phyloP scores from a whole-genome alignment of 352 stramenopile genomes.

The Phytophthora macrochlamydospora region DNA sequence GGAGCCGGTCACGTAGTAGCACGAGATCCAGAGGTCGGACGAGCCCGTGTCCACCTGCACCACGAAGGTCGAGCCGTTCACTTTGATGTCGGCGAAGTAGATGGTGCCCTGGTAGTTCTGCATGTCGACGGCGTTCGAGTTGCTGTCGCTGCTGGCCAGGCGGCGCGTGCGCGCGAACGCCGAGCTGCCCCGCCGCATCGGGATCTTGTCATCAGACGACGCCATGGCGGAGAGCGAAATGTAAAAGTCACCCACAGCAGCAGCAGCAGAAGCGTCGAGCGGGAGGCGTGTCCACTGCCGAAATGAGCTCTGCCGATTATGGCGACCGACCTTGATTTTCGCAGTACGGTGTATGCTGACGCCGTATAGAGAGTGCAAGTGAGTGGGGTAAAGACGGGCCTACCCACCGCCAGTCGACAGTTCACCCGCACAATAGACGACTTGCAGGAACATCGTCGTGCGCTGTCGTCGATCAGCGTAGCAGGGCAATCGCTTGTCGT shows the following conservation, averaged over 20 bases:
- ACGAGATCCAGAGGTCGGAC: conserved; percentile 81
- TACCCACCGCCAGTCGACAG: too few species aligned
- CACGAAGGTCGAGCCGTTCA: conserved; percentile 46
- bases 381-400: not conserved
- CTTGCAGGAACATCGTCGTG: not conserved
- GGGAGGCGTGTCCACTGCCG: too few species aligned
- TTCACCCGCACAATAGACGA: too few species aligned
- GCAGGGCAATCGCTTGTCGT: not conserved
- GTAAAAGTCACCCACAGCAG: not conserved
- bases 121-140: conserved; percentile 43
- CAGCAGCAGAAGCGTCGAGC: too few species aligned
- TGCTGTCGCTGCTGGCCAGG: conserved; percentile 33
- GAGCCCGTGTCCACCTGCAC: conserved; percentile 81
- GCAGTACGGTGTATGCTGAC: conserved; percentile 28
- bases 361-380: conserved; percentile 6
- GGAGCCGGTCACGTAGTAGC: conserved; percentile 47
- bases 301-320: not conserved
- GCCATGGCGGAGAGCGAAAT: conserved; percentile 5
- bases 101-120: conserved; percentile 65
- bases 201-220: conserved; percentile 14
- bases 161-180: conserved; percentile 24
- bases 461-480: not conserved
- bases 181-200: conserved; percentile 20
- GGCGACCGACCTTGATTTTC: conserved; percentile 20
- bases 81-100: conserved; percentile 65